Base-by-base conservation (phyloP, 2,329 filamentous ascomycete species). In the Fusarium austroafricanum region DNA sequence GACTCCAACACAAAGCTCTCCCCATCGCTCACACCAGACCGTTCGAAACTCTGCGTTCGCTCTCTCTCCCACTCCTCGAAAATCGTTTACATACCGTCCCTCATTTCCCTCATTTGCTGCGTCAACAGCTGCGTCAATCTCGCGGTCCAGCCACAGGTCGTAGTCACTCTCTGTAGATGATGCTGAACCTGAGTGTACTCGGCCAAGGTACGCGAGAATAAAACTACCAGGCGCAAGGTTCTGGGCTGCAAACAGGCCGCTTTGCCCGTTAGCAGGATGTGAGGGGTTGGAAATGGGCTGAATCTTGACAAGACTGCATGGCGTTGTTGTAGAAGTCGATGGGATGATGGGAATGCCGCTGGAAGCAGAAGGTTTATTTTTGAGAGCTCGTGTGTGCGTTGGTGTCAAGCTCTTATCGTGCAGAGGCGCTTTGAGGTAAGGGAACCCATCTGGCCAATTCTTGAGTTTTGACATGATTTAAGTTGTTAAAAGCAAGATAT, bases 51-150 rank as follows among this genome's bases (percentile, higher is more conserved):
- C 87, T 9, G 86, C 86, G 62, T 89, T 89, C 2, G 86, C 80
- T 59, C 82, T 77, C 47, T 78, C 79, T 14, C 79, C 79, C 3
- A 90, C 82, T 5, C 89, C 88, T 9, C 89, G 81, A 70, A 88
- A 91, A 76, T 91, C 89, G 72, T 91, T 91, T 44, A 90, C 83
- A 69, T 89, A 91, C 11, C 89, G 80, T 3, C 86, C 88, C 78
- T 91, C 89, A 71, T 90, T 91, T 12, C 89, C 89, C 53, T 77
- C 77, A 37, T 73, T 75, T 17, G 81, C 83, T 5, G 89, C 89
- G 71, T 91, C 89, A 6, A 91, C 84, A 5, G 88, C 88, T 2
- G 89, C 78, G 17, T 83, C 84, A 0, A 77, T 81, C 20, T 84
- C 87, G 20, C 83, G 80, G 76, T 89, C 87, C 20, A 91, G 79